These are phyloP conservation scores for Cucurbita argyrosperma DNA, from an alignment of 306 rosid genomes.

Conservation along the genomic window DNA sequence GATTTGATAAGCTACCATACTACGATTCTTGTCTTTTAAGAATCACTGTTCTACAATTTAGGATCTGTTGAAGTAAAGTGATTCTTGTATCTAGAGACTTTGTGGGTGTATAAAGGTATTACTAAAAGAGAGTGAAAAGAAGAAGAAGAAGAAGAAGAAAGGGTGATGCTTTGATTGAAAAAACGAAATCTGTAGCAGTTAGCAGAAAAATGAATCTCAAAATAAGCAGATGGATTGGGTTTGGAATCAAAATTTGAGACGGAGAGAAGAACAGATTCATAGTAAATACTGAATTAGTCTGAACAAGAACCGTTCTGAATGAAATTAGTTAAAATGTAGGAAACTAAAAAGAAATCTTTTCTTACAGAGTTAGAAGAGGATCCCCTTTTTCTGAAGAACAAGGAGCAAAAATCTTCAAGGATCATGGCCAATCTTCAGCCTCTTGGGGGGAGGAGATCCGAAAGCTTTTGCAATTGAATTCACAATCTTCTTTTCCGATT, in stretches of 20 bases:
- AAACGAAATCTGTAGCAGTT: neutral
- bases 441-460: slow-evolving; percentile 30
- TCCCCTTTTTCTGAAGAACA: neutral
- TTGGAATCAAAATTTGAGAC: neutral
- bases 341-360: neutral
- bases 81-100: too few species aligned
- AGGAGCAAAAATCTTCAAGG: slow-evolving; percentile 5
- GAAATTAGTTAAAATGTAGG: neutral
- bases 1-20: too few species aligned
- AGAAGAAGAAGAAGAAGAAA: too few species aligned
- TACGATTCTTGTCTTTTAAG: neutral
- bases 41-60: neutral
- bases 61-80: neutral
- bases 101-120: too few species aligned
- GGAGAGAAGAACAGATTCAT: neutral
- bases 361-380: neutral
- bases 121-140: too few species aligned
- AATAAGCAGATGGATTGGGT: neutral
- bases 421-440: slow-evolving; percentile 14
- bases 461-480: slow-evolving; percentile 63
- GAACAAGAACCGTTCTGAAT: neutral
- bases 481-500: slow-evolving; percentile 45
- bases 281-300: neutral
- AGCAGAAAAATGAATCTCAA: neutral
- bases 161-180: neutral